A percentile compares a stretch with the other conserved stretches of the same genome.
These are phyloP conservation scores for Hypoxylon rubiginosum DNA, from an alignment of 2,329 filamentous ascomycete species.

Conservation along the genomic window DNA sequence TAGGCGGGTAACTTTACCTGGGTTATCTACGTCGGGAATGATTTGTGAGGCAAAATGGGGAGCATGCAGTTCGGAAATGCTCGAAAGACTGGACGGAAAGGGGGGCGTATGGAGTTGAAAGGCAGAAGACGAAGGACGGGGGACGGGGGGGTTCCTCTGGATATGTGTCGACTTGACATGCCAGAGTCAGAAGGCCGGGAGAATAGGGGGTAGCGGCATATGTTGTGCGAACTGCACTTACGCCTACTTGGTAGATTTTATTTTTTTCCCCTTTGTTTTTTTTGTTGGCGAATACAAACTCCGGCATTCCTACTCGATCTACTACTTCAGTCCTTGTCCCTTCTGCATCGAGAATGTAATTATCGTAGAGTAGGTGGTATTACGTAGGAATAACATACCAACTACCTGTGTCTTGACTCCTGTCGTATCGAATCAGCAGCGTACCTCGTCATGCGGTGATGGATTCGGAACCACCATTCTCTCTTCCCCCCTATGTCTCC, in stretches of 20 bases:
- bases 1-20: too few relatives aligned
- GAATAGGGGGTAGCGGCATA: background rate
- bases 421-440: background rate
- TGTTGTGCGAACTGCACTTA: constrained; percentile 9
- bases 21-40: too few relatives aligned
- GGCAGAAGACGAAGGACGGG: too few relatives aligned
- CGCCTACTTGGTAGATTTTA: background rate
- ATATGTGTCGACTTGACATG: background rate
- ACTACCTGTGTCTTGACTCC: constrained; percentile 11
- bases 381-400: constrained; percentile 1
- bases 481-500: constrained; percentile 10
- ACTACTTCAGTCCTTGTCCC: background rate
- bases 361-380: constrained; percentile 12
- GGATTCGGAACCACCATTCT: constrained; percentile 18
- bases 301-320: background rate
- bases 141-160: background rate
- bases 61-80: too few relatives aligned
- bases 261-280: constrained; percentile 11
- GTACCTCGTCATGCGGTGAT: constrained; percentile 4
- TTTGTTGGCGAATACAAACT: constrained; percentile 16
- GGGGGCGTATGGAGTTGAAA: background rate
- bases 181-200: background rate
- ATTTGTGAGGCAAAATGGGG: too few relatives aligned
- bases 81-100: too few relatives aligned
- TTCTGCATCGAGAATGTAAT: background rate